Percentiles rank a stretch among this genome's conserved stretches.
Conservation (phyloP, 768 basidiomycete species). For the Pleurotus djamor region DNA sequence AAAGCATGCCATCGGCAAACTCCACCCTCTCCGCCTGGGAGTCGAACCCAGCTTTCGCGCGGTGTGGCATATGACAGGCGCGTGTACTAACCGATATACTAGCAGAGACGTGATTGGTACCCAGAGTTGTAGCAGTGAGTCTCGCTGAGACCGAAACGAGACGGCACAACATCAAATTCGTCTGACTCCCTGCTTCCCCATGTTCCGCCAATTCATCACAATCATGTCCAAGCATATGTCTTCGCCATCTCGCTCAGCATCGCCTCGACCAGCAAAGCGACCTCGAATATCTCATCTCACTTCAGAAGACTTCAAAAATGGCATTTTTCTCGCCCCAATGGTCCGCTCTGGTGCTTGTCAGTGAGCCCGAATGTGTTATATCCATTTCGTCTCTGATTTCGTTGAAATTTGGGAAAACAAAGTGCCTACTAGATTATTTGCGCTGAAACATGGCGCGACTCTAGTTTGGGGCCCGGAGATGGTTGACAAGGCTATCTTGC, state of each 20-base stretch:
- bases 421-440: constrained; percentile 86
- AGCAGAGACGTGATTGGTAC: not conserved
- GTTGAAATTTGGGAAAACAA: not conserved
- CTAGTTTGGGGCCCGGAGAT: constrained; percentile 97
- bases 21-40: not conserved
- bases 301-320: constrained; percentile 78
- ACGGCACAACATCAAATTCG: not conserved
- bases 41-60: constrained; percentile 3
- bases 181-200: not conserved
- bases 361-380: constrained; percentile 21
- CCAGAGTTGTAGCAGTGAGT: not conserved
- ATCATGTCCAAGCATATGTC: constrained; percentile 47
- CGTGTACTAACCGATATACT: not conserved
- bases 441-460: constrained; percentile 90
- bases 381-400: too few species aligned
- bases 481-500: constrained; percentile 94
- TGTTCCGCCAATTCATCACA: constrained; percentile 3
- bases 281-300: constrained; percentile 59
- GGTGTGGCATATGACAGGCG: not conserved
- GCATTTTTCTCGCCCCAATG: constrained; percentile 97
- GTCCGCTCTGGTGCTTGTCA: constrained; percentile 88
- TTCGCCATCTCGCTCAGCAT: constrained; percentile 44
- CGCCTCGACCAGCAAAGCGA: constrained; percentile 51
- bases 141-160: too few species aligned
- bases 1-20: too few species aligned